Base-by-base conservation (phyloP, 208 protist genomes). In the Leptomonas pyrrhocoris region DNA sequence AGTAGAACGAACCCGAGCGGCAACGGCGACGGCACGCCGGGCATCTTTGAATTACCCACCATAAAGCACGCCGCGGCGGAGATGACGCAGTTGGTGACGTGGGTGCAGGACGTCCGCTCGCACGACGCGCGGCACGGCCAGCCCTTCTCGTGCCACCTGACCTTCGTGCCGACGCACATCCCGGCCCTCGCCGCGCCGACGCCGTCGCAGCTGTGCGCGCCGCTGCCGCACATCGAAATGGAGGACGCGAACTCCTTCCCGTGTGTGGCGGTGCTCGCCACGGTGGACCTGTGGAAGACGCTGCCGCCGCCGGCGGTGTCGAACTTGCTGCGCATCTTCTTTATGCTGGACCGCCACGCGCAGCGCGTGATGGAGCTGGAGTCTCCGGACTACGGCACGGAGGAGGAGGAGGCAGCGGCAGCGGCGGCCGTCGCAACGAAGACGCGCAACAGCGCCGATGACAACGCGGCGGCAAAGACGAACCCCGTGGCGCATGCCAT, bases 271-370 rank as follows among this genome's bases (percentile, higher is more conserved):
- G 74, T 94, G 38, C 40, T 73, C 11, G 73, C 72, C 28, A 76
- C 67, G 7, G 34, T 34, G 9, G 81, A 92, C 45, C 76, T 92
- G 45, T 94, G 88, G 86, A 48, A 46, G 34, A 63, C 73, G 46
- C 68, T 92, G 56, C 63, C 79, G 51, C 49, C 74, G 6, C 49
- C 45, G 1, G 27, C 55, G 25, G 79, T 78, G 51, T 90, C 82
- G 18, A 69, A 87, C 69, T 40, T 89, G 21, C 77, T 94, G 38
- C 83, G 83, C 36, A 67, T 81, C 68, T 70, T 88, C 62, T 73
- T 85, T 23, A 42, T 89, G 21, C 69, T 94, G 11, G 70, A 92
- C 55, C 62, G 74, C 21, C 81, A 83, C 46, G 88, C 88, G 27
- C 71, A 76, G 55, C 71, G 62, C 23, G 71, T 76, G 18, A 76